phyloP scores from a whole-genome alignment of 106 monocot species.

The Xerophyta viscosa region DNA sequence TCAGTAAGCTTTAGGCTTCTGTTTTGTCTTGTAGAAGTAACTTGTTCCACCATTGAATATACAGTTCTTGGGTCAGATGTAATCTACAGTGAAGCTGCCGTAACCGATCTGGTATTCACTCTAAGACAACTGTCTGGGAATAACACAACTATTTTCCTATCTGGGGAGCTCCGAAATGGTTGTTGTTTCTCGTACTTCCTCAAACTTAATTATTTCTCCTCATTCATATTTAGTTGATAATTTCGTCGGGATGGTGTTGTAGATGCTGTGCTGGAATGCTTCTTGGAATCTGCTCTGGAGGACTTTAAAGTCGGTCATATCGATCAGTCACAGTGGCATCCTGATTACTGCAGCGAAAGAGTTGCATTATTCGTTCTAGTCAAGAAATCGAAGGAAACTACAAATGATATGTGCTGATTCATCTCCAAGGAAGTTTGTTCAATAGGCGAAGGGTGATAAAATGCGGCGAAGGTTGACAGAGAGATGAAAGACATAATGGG shows the following conservation, averaged over 20 bases:
- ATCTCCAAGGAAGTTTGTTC: neutral
- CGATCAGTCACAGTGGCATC: slow-evolving; percentile 88
- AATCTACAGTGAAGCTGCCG: slow-evolving; percentile 81
- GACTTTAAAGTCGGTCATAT: slow-evolving; percentile 70
- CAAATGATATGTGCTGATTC: neutral
- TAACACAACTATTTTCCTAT: slow-evolving; percentile 71
- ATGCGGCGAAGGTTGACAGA: neutral
- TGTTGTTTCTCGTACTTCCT: neutral
- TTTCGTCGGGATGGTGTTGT: too few species aligned
- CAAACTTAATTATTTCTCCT: neutral
- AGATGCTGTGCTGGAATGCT: slow-evolving; percentile 88
- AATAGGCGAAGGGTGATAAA: neutral
- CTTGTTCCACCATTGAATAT: neutral
- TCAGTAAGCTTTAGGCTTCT: neutral
- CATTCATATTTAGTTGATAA: neutral
- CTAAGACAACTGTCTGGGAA: slow-evolving; percentile 45
- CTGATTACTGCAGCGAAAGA: slow-evolving; percentile 62
- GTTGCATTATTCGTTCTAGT: slow-evolving; percentile 72
- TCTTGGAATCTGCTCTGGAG: slow-evolving; percentile 74
- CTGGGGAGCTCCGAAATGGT: slow-evolving; percentile 90
- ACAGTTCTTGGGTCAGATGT: slow-evolving; percentile 90
- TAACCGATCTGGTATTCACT: slow-evolving; percentile 55
- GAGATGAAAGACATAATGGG: too few species aligned
- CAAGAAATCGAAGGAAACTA: slow-evolving; percentile 21
- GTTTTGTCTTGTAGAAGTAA: neutral